Evolutionary conservation across 768 basidiomycete species (phyloP).

Genomic region (Collybia sordida): DNA sequence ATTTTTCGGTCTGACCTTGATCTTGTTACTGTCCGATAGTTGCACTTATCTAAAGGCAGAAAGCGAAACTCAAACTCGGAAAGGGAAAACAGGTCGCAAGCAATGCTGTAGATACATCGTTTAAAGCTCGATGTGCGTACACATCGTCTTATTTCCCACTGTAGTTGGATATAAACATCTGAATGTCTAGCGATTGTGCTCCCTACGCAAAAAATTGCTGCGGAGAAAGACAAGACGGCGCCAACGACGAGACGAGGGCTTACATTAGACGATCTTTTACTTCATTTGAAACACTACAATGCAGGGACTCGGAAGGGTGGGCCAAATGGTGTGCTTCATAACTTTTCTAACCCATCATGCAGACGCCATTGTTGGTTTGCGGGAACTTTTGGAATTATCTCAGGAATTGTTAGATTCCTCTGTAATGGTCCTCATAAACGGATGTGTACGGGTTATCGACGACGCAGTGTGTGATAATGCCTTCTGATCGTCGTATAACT

Average conservation of each 20-base stretch:
- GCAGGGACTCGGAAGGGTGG: conserved; percentile 71
- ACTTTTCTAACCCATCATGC: not conserved
- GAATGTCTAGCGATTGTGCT: conserved; percentile 74
- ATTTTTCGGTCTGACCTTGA: conserved; percentile 65
- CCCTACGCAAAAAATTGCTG: conserved; percentile 77
- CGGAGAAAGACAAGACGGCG: conserved; percentile 49
- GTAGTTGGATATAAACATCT: not conserved
- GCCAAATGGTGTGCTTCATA: conserved; percentile 1
- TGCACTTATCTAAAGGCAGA: conserved; percentile 45
- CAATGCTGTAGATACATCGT: conserved; percentile 94
- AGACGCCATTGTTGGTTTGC: conserved; percentile 76
- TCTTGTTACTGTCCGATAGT: not conserved
- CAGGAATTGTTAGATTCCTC: conserved; percentile 52
- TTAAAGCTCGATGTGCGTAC: conserved; percentile 86
- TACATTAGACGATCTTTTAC: conserved; percentile 72
- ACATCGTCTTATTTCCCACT: not conserved
- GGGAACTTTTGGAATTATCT: conserved; percentile 68
- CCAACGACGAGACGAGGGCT: conserved; percentile 80
- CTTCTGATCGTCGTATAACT: not conserved
- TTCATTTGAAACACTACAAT: conserved; percentile 84
- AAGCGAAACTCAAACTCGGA: conserved; percentile 95
- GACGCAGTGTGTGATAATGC: conserved; percentile 67
- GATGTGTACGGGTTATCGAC: conserved; percentile 67
- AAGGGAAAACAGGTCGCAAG: conserved; percentile 82
- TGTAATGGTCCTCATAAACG: conserved; percentile 55